phyloP scores from a whole-genome alignment of 2,329 filamentous ascomycete species.

The Trichoderma sp. region DNA sequence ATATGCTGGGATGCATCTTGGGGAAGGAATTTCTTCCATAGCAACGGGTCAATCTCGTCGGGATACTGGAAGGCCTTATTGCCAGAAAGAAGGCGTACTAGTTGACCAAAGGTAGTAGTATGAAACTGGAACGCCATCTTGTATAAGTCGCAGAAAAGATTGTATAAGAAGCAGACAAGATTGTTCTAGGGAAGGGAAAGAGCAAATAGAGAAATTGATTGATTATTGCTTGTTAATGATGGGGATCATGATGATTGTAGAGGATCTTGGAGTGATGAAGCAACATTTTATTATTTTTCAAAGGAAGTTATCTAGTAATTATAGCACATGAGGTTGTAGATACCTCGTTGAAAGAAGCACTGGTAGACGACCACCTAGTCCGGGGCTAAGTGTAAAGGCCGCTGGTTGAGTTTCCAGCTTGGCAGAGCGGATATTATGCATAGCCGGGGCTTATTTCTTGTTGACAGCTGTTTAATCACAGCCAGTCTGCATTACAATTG shows the following conservation, averaged over 20 bases:
- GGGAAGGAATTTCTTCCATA: neutral
- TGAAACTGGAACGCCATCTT: neutral
- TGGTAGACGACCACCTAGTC: neutral
- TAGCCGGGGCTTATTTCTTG: neutral
- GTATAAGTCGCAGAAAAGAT: neutral
- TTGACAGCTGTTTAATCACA: neutral
- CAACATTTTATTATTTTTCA: neutral
- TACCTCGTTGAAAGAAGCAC: neutral
- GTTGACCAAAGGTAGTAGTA: neutral
- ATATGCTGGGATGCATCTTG: neutral
- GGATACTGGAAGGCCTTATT: neutral
- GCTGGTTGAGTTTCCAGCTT: neutral
- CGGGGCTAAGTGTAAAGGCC: constrained; percentile 5
- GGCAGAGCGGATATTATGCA: neutral
- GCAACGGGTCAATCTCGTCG: neutral
- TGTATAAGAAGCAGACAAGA: neutral
- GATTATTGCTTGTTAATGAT: neutral
- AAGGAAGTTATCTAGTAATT: neutral
- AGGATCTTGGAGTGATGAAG: neutral
- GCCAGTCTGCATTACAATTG: neutral
- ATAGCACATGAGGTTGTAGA: neutral
- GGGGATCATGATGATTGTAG: neutral
- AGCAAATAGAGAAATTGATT: neutral
- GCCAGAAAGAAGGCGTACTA: neutral
- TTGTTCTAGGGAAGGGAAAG: neutral